Base-by-base conservation (phyloP, 495 filamentous ascomycete genomes). In the Chaetomidium leptoderma region DNA sequence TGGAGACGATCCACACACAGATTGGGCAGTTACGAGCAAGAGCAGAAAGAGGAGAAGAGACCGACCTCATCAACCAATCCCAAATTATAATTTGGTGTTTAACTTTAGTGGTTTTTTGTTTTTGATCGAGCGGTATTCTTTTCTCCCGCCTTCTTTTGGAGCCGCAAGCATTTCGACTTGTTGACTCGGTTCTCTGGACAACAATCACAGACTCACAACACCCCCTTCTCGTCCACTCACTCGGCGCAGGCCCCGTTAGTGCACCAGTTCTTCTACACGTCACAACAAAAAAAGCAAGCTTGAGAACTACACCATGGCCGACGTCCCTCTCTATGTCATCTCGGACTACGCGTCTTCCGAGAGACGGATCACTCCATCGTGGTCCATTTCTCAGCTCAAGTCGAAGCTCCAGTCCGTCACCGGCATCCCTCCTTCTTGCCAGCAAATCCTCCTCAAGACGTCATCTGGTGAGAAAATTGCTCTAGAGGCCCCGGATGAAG, bases 361-460 rank as follows among this genome's bases (percentile, higher is more conserved):
- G 68, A 87, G 92, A 48, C 87, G 93, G 62, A 82, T 97, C 70
- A 91, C 88, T 9, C 92, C 92, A 3, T 88, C 92, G 64, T 98
- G 95, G 93, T 88, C 86, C 57, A 87, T 98, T 64, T 71, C 81
- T 30, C 86, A 91, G 65, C 79, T 97, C 54, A 97, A 95, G 73
- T 72, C 77, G 23, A 96, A 95, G 73, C 83, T 98, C 42, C 92
- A 97, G 68, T 88, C 92, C 58, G 83, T 98, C 74, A 98, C 93
- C 2, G 93, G 93, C 51, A 83, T 98, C 17, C 91, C 93, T 2
- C 89, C 91, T 11, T 79, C 81, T 10, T 83, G 81, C 57, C 95
- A 97, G 72, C 81, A 78, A 50, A 79, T 98, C 49, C 81, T 71
- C 43, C 74, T 91, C 68, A 85, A 81, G 63, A 74, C 83, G 11